Percentiles rank a stretch among this genome's conserved stretches.
phyloP scores from a whole-genome alignment of 2,329 filamentous ascomycete species.

The Fusarium coffeatum region DNA sequence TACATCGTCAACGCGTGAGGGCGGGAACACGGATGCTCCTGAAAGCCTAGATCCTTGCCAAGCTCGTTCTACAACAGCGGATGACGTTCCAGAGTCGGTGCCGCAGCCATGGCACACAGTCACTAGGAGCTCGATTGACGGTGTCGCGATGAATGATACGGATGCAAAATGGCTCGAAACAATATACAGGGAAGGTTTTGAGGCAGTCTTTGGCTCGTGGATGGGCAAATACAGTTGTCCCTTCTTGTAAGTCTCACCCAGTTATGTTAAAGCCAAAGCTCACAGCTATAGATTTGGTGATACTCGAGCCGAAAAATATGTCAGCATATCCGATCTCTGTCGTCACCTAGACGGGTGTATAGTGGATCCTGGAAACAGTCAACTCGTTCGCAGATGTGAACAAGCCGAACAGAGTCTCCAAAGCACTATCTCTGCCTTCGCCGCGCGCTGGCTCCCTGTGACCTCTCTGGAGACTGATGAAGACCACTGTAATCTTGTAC shows the following conservation, averaged over 20 bases:
- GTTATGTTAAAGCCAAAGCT: background rate
- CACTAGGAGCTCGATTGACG: background rate
- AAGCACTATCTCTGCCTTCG: slow-evolving; percentile 47
- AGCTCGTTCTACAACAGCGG: background rate
- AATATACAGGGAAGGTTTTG: slow-evolving; percentile 53
- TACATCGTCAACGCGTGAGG: slow-evolving; percentile 15
- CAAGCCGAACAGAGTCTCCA: slow-evolving; percentile 45
- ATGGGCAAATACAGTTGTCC: slow-evolving; percentile 57
- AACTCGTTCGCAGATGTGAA: slow-evolving; percentile 18
- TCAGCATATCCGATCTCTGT: slow-evolving; percentile 49
- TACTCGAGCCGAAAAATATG: slow-evolving; percentile 45
- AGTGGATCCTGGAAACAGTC: slow-evolving; percentile 36
- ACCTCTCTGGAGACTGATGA: slow-evolving; percentile 19
- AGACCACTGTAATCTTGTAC: slow-evolving; percentile 33
- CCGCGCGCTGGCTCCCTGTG: slow-evolving; percentile 48
- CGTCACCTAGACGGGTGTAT: slow-evolving; percentile 52
- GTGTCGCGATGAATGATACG: slow-evolving; percentile 1
- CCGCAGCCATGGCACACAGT: background rate
- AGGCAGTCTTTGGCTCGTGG: slow-evolving; percentile 57
- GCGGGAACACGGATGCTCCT: background rate
- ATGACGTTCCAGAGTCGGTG: background rate
- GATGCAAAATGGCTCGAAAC: slow-evolving; percentile 44
- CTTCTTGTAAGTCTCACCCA: slow-evolving; percentile 50
- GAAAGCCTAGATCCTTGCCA: background rate
- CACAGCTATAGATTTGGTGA: slow-evolving; percentile 39